Percentiles rank a stretch among this genome's conserved stretches.
Conservation (phyloP, 192 early-diverging fungal genomes). For the Rhizophagus clarus region DNA sequence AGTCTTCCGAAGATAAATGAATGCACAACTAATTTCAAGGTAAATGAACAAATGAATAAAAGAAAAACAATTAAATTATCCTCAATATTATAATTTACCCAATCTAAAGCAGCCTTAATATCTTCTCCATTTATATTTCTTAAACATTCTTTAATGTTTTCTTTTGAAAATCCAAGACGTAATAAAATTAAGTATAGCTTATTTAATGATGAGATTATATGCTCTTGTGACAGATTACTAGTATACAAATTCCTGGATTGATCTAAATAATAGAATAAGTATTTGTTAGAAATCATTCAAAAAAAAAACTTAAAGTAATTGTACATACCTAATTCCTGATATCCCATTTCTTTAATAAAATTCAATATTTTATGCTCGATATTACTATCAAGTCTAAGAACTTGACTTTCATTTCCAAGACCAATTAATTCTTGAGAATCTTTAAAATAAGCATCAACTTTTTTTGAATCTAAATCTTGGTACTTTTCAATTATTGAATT, state of each 20-base stretch:
- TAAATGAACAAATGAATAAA: background rate
- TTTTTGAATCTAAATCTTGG: slow-evolving; percentile 32
- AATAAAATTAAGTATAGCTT: slow-evolving; percentile 47
- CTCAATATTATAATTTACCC: slow-evolving; percentile 43
- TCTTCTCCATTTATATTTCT: slow-evolving; percentile 38
- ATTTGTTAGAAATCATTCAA: background rate
- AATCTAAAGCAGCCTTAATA: slow-evolving; percentile 51
- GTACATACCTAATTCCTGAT: slow-evolving; percentile 36
- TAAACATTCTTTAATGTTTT: slow-evolving; percentile 49
- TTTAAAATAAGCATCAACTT: slow-evolving; percentile 43
- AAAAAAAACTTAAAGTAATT: background rate
- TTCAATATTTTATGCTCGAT: slow-evolving; percentile 43
- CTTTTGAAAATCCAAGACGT: slow-evolving; percentile 47
- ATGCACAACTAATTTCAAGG: slow-evolving; percentile 33
- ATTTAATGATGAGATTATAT: slow-evolving; percentile 46
- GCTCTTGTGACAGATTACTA: slow-evolving; percentile 39
- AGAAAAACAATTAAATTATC: slow-evolving; percentile 6
- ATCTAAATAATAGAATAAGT: background rate
- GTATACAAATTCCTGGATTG: slow-evolving; percentile 22
- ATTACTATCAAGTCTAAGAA: slow-evolving; percentile 40
- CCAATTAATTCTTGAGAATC: slow-evolving; percentile 6
- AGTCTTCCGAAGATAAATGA: slow-evolving; percentile 42
- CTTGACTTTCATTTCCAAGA: slow-evolving; percentile 34
- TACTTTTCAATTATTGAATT: slow-evolving; percentile 39
- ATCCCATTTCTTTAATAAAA: slow-evolving; percentile 38